Base-by-base conservation (phyloP, 192 early-diverging fungal species). In the Glomus cerebriforme region DNA sequence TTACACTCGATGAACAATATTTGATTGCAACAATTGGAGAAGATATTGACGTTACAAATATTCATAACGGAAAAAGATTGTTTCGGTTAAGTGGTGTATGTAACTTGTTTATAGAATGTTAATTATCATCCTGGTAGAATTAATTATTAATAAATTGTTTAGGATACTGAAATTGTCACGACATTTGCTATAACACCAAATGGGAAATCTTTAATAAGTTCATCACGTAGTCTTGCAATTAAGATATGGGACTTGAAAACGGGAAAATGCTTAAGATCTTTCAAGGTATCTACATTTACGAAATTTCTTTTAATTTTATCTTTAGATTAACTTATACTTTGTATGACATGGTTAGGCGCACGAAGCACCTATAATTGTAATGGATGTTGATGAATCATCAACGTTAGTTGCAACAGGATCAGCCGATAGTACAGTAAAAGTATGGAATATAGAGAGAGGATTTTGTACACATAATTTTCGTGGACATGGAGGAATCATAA, bases 331-430 rank as follows among this genome's bases (percentile, higher is more conserved):
- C 15, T 77, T 19, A 2, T 27, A 26, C 12, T 24, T 15, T 24
- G 24, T 43, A n/a, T 84, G 19, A 27, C 3, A 32, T 12, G 3
- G 15, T 73, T 85, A 93, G 86, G 96, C 92, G 0, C 97, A 98
- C 79, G 95, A 98, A 35, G 95, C 96, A 1, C 96, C 96, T 10
- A 92, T 98, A 26, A 89, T 99, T 73, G 88, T 93, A 9, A 97
- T 98, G 95, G 94, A 92, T 64, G 94, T 95, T 79, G 97, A 98
- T 82, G 78, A 83, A 15, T 92, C 96, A 0, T 97, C 96, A 0
- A 96, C 96, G 0, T 81, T 99, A 31, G 95, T 98, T 8, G 98
- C 98, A 12, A 98, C 96, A 2, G 98, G 97, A 49, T 96, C 95
- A 17, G 96, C 98, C 1, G 98, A 99, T 83, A 92, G 91, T 75